Percentiles rank a stretch among this genome's conserved stretches.
Evolutionary conservation across 2,329 filamentous ascomycete species (phyloP).

Genomic region (Plenodomus biglobosus): DNA sequence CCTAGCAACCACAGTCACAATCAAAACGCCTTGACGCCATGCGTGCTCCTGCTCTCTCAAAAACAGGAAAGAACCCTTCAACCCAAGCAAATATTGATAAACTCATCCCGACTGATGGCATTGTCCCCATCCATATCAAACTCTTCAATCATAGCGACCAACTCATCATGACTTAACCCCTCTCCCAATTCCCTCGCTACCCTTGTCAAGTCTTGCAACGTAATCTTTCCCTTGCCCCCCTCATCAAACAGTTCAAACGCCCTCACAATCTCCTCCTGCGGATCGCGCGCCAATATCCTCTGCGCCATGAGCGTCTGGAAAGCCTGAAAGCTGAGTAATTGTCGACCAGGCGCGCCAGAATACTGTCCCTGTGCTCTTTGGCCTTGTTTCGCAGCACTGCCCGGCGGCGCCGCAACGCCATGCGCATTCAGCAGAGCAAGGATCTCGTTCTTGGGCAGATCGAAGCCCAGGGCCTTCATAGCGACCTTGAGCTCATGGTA

Average conservation of each 20-base stretch:
- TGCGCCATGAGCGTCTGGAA: conserved; percentile 76
- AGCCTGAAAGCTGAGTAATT: conserved; percentile 70
- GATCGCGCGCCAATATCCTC: conserved; percentile 79
- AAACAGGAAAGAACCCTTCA: conserved; percentile 2
- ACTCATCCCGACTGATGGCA: conserved; percentile 65
- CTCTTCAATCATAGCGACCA: conserved; percentile 95
- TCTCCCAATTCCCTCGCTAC: conserved; percentile 92
- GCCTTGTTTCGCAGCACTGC: background rate
- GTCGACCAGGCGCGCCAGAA: conserved; percentile 48
- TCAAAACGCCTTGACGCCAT: conserved; percentile 7
- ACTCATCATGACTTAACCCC: conserved; percentile 87
- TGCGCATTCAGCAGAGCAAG: conserved; percentile 78
- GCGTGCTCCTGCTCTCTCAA: conserved; percentile 1
- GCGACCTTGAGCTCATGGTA: conserved; percentile 98
- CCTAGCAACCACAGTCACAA: background rate
- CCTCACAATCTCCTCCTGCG: conserved; percentile 84
- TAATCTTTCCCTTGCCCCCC: conserved; percentile 88
- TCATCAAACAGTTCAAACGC: conserved; percentile 94
- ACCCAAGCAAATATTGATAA: conserved; percentile 66
- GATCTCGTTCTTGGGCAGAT: conserved; percentile 82
- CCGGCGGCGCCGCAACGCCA: conserved; percentile 51
- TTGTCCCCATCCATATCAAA: conserved; percentile 95
- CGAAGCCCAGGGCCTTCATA: conserved; percentile 92
- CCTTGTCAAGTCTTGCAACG: conserved; percentile 79
- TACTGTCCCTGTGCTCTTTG: conserved; percentile 16